These are phyloP conservation scores for Pilasporangium apinafurcum DNA, from an alignment of 352 stramenopile genomes.

Conservation along the genomic window DNA sequence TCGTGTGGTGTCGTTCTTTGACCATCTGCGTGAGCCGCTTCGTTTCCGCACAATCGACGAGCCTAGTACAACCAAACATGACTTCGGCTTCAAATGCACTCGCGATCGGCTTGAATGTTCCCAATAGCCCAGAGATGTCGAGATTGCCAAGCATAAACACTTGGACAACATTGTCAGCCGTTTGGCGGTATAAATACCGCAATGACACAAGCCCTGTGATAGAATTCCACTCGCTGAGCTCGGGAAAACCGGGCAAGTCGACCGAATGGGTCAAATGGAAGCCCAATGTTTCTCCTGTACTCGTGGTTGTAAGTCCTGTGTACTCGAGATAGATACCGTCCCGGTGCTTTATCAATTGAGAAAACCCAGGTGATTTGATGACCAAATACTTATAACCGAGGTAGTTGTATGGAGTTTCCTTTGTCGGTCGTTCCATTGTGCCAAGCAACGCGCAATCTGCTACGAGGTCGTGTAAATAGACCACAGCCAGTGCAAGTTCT, in stretches of 20 bases:
- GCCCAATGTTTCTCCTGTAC: constrained; percentile 34
- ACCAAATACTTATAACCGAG: constrained; percentile 70
- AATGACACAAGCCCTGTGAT: constrained; percentile 47
- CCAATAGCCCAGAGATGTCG: constrained; percentile 33
- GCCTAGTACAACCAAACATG: constrained; percentile 33
- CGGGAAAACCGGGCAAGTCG: constrained; percentile 41
- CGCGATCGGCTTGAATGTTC: constrained; percentile 25
- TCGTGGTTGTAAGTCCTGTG: constrained; percentile 30
- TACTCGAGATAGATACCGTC: constrained; percentile 58
- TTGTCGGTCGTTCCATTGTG: constrained; percentile 39
- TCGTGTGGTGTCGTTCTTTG: constrained; percentile 22
- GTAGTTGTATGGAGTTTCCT: constrained; percentile 38
- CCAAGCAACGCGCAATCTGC: constrained; percentile 57
- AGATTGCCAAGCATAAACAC: constrained; percentile 64
- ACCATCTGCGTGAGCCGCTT: constrained; percentile 53
- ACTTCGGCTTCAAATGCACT: constrained; percentile 32
- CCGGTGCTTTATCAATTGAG: constrained; percentile 39
- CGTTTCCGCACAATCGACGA: constrained; percentile 45
- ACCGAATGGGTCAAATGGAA: constrained; percentile 69
- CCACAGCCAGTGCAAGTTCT: constrained; percentile 44
- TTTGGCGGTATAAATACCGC: constrained; percentile 53
- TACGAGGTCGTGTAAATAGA: constrained; percentile 54
- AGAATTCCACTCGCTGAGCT: constrained; percentile 42
- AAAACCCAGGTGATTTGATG: constrained; percentile 33
- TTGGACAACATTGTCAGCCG: constrained; percentile 34